Base-by-base conservation (phyloP, 805 yeast species). In the Pichia paraexigua region DNA sequence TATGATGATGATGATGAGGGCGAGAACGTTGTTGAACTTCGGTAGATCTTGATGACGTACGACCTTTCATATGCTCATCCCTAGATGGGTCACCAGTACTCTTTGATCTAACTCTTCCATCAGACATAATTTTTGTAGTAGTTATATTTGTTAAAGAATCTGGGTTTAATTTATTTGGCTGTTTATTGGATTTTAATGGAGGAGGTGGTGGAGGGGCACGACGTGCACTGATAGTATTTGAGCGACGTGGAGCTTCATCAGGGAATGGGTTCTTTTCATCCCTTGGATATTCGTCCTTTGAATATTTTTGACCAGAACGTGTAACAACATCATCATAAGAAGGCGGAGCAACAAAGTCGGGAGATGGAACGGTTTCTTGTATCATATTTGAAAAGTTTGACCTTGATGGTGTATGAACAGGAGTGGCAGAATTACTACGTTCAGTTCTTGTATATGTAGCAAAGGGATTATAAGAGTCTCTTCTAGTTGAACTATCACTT, bases 301-400 rank as follows among this genome's bases (percentile, higher is more conserved):
- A 61, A 30, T 68, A 65, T 25, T 72, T 73, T 18, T 70, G 64
- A n/a, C 80, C 80, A 2, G 18, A 3, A 8, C 20, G 13, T 25
- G 44, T 42, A 15, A 87, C 82, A 21, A 76, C 85, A 58, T 83
- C 90, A 56, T 82, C 87, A 60, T 84, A 83, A 0, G 88, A 73
- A 9, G 90, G 89, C 7, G 91, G 89, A 9, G 88, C 87, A 18
- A 61, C 49, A 40, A 32, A 24, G n/a, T 35, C 32, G 20, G 43
- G 43, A 21, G 46, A 13, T 17, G 45, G 24, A 39, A 9, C 39
- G 17, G 39, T 35, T n/a, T 35, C 39, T n/a, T 35, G 39, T 35
- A 35, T 25, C 24, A 28, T 22, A 21, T 39, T 47, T 8, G 50
- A 27, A 21, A 25, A 41, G 10, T 47, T 18, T n/a, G 41, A 30